A percentile compares a stretch with the other conserved stretches of the same genome.
These are phyloP conservation scores for Cetradonia linearis DNA, from an alignment of 495 filamentous ascomycete species.

Conservation along the genomic window DNA sequence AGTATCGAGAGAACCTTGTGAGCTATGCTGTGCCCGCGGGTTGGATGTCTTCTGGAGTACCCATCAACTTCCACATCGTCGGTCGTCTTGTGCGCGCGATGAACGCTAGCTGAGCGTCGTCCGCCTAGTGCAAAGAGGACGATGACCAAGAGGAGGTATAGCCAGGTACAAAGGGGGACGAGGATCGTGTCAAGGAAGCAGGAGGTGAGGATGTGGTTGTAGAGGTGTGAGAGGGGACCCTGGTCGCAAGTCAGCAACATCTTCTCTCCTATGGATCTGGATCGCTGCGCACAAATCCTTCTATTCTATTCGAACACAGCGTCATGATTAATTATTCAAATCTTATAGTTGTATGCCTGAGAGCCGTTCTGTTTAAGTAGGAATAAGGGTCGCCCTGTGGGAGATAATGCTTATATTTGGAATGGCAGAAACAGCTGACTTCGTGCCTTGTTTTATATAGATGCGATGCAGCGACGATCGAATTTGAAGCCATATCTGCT, in stretches of 20 bases:
- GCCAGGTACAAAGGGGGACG: constrained; percentile 29
- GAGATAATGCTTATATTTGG: neutral
- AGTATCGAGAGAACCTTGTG: constrained; percentile 20
- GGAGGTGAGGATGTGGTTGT: constrained; percentile 30
- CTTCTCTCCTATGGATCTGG: neutral
- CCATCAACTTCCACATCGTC: constrained; percentile 6
- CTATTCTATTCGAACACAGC: constrained; percentile 28
- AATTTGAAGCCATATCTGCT: neutral
- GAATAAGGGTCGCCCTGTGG: neutral
- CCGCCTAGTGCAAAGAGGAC: constrained; percentile 10
- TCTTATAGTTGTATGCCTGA: neutral
- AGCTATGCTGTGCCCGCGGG: neutral
- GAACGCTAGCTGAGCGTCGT: neutral
- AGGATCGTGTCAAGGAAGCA: constrained; percentile 33
- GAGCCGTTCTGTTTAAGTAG: neutral
- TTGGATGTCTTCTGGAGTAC: neutral
- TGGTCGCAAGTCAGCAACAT: constrained; percentile 6
- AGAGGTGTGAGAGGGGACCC: constrained; percentile 30
- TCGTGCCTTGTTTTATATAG: neutral
- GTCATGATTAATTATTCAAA: constrained; percentile 10
- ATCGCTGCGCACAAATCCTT: constrained; percentile 29
- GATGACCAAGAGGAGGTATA: constrained; percentile 26
- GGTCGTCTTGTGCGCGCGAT: constrained; percentile 6
- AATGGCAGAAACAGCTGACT: neutral
- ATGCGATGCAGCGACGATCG: neutral